Percentiles rank a stretch among this genome's conserved stretches.
phyloP scores from a whole-genome alignment of 257 asterid genomes.

The Voacanga thouarsii region DNA sequence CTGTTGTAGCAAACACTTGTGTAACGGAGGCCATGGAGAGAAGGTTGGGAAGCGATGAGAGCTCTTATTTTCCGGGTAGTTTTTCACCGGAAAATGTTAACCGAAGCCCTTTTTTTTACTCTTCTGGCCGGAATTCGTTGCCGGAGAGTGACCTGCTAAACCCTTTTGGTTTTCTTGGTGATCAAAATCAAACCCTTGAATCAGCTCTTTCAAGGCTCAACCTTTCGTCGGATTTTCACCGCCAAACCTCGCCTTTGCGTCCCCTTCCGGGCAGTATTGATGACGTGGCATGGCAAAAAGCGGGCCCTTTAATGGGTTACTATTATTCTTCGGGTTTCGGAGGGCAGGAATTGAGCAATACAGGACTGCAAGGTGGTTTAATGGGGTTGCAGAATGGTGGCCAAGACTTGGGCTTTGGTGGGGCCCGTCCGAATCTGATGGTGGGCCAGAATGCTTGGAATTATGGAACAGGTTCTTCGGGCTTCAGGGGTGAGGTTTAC shows the following conservation, averaged over 20 bases:
- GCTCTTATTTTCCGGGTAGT: constrained; percentile 20
- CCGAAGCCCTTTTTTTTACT: background rate
- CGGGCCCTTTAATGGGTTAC: background rate
- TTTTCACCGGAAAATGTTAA: constrained; percentile 19
- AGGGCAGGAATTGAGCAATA: constrained; percentile 17
- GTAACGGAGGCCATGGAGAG: constrained; percentile 44
- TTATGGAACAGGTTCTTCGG: background rate
- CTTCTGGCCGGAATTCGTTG: constrained; percentile 9
- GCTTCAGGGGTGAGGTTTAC: constrained; percentile 4
- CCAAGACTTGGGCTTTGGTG: constrained; percentile 18
- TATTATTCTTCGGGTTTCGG: constrained; percentile 11
- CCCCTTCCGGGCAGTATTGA: constrained; percentile 7
- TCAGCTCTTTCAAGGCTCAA: constrained; percentile 41
- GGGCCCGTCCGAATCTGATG: constrained; percentile 43
- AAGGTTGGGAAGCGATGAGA: constrained; percentile 10
- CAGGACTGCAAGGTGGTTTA: constrained; percentile 6
- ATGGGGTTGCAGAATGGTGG: constrained; percentile 8
- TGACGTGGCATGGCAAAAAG: background rate
- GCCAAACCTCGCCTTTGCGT: constrained; percentile 22
- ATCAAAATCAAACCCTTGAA: constrained; percentile 32
- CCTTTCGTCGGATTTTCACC: constrained; percentile 28
- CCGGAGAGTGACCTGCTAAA: constrained; percentile 5
- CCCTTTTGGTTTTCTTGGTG: background rate
- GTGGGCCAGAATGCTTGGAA: constrained; percentile 40
- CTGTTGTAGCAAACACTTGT: background rate